phyloP scores from a whole-genome alignment of 805 yeast species.

The Yamadazyma sp. region DNA sequence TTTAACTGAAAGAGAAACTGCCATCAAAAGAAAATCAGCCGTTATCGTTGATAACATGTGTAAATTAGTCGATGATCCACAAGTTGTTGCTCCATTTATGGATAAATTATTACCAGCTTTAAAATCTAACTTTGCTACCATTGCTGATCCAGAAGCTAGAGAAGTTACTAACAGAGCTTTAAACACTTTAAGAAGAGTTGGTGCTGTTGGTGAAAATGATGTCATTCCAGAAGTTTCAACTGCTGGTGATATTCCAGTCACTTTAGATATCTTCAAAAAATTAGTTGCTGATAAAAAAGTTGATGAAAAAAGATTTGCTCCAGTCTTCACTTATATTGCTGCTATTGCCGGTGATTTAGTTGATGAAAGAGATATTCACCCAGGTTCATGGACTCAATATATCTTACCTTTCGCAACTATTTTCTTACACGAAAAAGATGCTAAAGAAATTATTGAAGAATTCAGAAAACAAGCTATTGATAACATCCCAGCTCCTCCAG shows the following conservation, averaged over 20 bases:
- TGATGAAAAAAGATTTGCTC: conserved; percentile 67
- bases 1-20: conserved; percentile 99
- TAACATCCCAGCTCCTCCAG: conserved; percentile 96
- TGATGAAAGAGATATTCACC: conserved; percentile 93
- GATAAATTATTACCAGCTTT: conserved; percentile 92
- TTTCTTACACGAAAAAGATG: conserved; percentile 89
- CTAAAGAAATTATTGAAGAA: conserved; percentile 83
- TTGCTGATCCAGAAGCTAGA: conserved; percentile 99
- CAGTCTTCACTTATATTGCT: conserved; percentile 80
- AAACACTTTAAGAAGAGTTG: conserved; percentile 97
- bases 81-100: conserved; percentile 99
- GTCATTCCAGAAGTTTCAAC: conserved; percentile 94
- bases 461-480: conserved; percentile 95
- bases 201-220: conserved; percentile 90
- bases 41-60: conserved; percentile 99
- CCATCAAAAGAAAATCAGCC: conserved; percentile 99
- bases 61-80: conserved; percentile 99
- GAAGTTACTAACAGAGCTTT: conserved; percentile 96
- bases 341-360: conserved; percentile 98
- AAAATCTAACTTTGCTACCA: conserved; percentile 88
- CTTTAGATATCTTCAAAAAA: conserved; percentile 74
- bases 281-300: conserved; percentile 66
- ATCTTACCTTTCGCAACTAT: conserved; percentile 93
- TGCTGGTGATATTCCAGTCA: conserved; percentile 95
- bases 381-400: conserved; percentile 84